These are phyloP conservation scores for Rhytidiadelphus loreus DNA, from an alignment of 225 moss, liverwort and hornwort genomes.

Conservation along the genomic window DNA sequence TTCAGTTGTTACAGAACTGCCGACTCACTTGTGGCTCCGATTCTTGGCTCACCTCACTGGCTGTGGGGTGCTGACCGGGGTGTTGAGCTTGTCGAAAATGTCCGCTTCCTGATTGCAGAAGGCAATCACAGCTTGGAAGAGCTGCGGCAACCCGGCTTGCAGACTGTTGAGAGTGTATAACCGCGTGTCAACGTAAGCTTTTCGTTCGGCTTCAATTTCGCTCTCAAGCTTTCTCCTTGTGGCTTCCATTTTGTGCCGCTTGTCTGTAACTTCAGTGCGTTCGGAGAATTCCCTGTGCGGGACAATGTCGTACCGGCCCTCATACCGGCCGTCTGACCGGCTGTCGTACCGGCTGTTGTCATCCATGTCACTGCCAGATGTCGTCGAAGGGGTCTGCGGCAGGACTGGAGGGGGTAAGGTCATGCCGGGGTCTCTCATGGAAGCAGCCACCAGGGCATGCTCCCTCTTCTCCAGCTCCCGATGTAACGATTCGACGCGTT, in stretches of 20 bases:
- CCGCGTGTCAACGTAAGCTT: conserved; percentile 38
- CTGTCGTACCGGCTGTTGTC: not conserved
- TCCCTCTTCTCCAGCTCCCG: conserved; percentile 55
- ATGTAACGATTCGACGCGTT: conserved; percentile 44
- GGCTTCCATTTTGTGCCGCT: conserved; percentile 27
- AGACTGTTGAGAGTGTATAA: conserved; percentile 43
- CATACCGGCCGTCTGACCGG: not conserved
- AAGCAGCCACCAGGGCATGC: conserved; percentile 8
- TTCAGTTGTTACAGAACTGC: not conserved
- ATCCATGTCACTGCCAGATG: conserved; percentile 49
- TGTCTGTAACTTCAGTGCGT: conserved; percentile 27
- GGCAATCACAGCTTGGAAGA: conserved; percentile 35
- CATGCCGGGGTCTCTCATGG: conserved; percentile 25
- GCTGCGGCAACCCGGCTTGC: conserved; percentile 47
- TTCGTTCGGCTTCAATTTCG: conserved; percentile 21
- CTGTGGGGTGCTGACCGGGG: conserved; percentile 6
- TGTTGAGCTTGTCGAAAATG: conserved; percentile 21
- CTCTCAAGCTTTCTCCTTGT: conserved; percentile 28
- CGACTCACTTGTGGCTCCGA: not conserved
- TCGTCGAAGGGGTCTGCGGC: conserved; percentile 31
- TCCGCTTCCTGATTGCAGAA: conserved; percentile 30
- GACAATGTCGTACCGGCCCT: conserved; percentile 23
- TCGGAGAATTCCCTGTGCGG: conserved; percentile 21
- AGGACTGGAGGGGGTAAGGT: not conserved
- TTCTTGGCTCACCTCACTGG: conserved; percentile 4